Evolutionary conservation across 257 asterid species (phyloP).

Genomic region (Knoxia roxburghii): DNA sequence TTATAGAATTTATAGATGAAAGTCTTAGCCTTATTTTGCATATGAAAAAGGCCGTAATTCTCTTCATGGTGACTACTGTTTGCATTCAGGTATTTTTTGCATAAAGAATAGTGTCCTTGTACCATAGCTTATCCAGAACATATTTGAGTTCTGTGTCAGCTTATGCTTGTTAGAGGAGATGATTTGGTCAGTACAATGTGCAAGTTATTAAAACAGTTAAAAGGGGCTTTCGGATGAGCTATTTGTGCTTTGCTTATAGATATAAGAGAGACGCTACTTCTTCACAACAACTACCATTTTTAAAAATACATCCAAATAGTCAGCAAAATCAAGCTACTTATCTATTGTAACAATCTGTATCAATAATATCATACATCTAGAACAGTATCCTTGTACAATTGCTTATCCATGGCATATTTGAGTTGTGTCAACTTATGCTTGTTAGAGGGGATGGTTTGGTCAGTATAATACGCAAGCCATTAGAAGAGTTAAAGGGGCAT

Average conservation of each 20-base stretch:
- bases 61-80: not conserved
- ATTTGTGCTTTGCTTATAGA: slow-evolving; percentile 2
- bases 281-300: too few species aligned
- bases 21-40: not conserved
- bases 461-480: not conserved
- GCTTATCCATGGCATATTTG: not conserved
- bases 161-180: not conserved
- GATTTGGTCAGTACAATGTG: not conserved
- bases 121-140: not conserved
- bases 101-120: not conserved
- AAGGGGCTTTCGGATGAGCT: not conserved
- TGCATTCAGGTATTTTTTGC: not conserved
- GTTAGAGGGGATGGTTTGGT: not conserved
- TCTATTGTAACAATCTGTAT: too few species aligned
- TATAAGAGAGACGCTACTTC: not conserved
- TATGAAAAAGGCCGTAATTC: not conserved
- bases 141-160: not conserved
- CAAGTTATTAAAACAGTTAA: not conserved
- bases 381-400: not conserved
- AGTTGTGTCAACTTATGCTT: not conserved
- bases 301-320: too few species aligned
- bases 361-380: too few species aligned
- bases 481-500: not conserved
- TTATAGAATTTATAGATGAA: not conserved
- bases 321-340: too few species aligned